phyloP scores from a whole-genome alignment of 306 rosid genomes.

The Notholithocarpus densiflorus region DNA sequence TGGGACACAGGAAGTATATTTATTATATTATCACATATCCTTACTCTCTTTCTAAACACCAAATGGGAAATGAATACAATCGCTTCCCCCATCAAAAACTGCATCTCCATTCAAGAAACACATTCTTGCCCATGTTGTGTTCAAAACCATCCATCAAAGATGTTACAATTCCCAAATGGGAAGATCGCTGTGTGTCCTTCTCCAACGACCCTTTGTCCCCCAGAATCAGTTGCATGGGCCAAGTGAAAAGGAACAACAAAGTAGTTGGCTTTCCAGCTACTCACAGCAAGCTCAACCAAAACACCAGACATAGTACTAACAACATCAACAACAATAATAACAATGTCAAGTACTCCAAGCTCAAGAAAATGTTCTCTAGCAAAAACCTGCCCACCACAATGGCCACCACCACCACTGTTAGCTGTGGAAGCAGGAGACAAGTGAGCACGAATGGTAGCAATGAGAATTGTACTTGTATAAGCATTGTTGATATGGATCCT shows the following conservation, averaged over 20 bases:
- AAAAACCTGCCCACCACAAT: constrained; percentile 31
- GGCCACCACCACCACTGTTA: constrained; percentile 17
- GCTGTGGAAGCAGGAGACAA: constrained; percentile 31
- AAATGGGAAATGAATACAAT: constrained; percentile 48
- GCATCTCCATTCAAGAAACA: constrained; percentile 38
- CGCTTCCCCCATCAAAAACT: constrained; percentile 27
- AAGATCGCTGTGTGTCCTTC: constrained; percentile 14
- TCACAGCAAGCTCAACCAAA: constrained; percentile 27
- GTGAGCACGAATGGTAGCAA: background rate
- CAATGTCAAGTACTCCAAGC: constrained; percentile 55
- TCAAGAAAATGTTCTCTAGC: constrained; percentile 66
- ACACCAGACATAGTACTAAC: constrained; percentile 13
- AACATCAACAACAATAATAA: background rate
- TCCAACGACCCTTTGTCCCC: constrained; percentile 70
- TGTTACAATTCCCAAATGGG: constrained; percentile 40
- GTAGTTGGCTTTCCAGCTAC: constrained; percentile 53
- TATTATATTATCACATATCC: too few species aligned
- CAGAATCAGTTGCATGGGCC: constrained; percentile 90
- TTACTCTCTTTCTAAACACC: too few species aligned
- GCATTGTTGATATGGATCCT: constrained; percentile 62
- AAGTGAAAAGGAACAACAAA: constrained; percentile 80
- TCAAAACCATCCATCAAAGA: constrained; percentile 65
- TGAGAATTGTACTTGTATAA: constrained; percentile 26
- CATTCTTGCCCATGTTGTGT: constrained; percentile 85
- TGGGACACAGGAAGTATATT: too few species aligned